Base-by-base conservation (phyloP, 805 yeast species). In the Kregervanrija fluxuum region DNA sequence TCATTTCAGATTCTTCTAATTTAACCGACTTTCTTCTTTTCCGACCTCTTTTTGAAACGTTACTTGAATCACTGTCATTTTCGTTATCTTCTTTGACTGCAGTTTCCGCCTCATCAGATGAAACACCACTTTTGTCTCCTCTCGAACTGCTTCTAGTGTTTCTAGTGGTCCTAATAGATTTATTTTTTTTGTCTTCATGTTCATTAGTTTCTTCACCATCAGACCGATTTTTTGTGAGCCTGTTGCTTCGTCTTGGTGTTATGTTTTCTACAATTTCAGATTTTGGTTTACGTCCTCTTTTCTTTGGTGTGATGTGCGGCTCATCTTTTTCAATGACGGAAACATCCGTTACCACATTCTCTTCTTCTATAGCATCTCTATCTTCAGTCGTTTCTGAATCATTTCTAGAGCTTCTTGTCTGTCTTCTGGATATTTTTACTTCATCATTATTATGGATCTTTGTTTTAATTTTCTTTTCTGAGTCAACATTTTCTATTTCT, bases 111-210 rank as follows among this genome's bases (percentile, higher is more conserved):
- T 16, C 43, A 14, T 37, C 48, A 17, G 37, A 35, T 10, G 28
- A 35, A n/a, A 17, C 34, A 16, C 39, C 46, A 8, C n/a, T 11
- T 38, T 36, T 33, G 9, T 40, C 41, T 44, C 47, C 38, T 38
- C 42, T 37, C 44, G 54, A 41, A 32, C 52, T 54, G 33, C 57
- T 41, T 40, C 54, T 44, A 6, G 54, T 46, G 37, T 49, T 49
- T 16, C 52, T 45, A 6, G 50, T 38, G 2, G 35, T 33, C 6
- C 8, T 22, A 22, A 22, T 22, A 22, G 28, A 22, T 6, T 22
- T 22, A 22, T 4, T 5, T 22, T 22, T 22, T 22, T 6, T 22
- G 28, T 22, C 28, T 22, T 22, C 28, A 5, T 22, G 28, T 22
- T 22, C 28, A 22, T 22, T 22, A 6, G 28, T 6, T 22, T 22